A percentile compares a stretch with the other conserved stretches of the same genome.
These are phyloP conservation scores for Camellia sinensis DNA, from an alignment of 148 eudicot genomes.

Conservation along the genomic window DNA sequence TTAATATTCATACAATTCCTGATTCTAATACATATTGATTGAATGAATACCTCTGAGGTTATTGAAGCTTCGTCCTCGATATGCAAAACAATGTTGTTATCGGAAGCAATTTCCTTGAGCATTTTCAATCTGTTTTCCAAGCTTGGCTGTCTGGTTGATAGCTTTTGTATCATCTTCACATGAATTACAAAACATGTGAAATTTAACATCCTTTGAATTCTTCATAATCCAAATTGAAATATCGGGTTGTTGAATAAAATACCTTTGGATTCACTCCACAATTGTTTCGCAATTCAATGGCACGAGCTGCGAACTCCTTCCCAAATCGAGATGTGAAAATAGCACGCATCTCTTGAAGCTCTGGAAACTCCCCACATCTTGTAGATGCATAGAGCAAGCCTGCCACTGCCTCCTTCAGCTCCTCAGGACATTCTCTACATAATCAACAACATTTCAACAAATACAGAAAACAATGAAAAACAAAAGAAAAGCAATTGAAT, in stretches of 20 bases:
- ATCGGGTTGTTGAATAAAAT: conserved; percentile 11
- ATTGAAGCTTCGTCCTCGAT: conserved; percentile 33
- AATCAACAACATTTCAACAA: not conserved
- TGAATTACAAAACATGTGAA: not conserved
- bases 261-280: conserved; percentile 70
- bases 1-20: not conserved
- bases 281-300: conserved; percentile 60
- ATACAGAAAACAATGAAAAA: not conserved
- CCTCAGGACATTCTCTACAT: conserved; percentile 75
- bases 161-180: conserved; percentile 40
- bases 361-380: conserved; percentile 88
- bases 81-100: conserved; percentile 49
- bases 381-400: conserved; percentile 63
- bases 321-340: conserved; percentile 59
- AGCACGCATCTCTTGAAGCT: conserved; percentile 64
- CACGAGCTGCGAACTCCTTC: conserved; percentile 67
- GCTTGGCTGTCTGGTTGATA: conserved; percentile 25
- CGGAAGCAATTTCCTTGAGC: conserved; percentile 65
- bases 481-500: not conserved
- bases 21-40: not conserved
- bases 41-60: conserved; percentile 36
- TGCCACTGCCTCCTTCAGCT: conserved; percentile 63
- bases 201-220: not conserved
- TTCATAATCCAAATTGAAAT: not conserved
- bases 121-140: conserved; percentile 54